Base-by-base conservation (phyloP, 805 yeast species). In the Huiozyma sinensis region DNA sequence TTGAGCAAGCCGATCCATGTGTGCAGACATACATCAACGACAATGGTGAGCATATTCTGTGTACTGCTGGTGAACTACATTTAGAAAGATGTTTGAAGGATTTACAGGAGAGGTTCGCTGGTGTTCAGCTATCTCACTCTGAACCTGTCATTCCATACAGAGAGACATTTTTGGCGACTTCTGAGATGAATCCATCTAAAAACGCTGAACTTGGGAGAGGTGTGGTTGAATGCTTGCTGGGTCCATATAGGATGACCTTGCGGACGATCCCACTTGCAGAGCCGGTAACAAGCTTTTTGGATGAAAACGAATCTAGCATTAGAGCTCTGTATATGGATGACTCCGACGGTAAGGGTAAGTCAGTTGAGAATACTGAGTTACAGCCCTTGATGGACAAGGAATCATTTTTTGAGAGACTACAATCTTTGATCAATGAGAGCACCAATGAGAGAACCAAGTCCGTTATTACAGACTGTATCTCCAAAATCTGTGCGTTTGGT, bases 41-140 rank as follows among this genome's bases (percentile, higher is more conserved):
- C 46, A 78, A 81, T 7, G 99, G 99, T 45, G 99, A 92, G 63
- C 84, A 85, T 52, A 88, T 92, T 50, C 69, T 92, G 53, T 86
- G 95, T 38, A 89, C 95, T 7, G 96, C 98, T 7, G 99, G 99
- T 41, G 98, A 92, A 63, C 70, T 92, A 49, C 99, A 92, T 68
- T 69, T 92, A 36, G 99, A 92, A 57, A 75, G 98, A 57, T 92
- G 98, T 63, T 63, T 92, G 51, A 88, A 87, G 56, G 99, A 92
- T 65, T 67, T 92, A 56, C 78, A 75, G 44, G 95, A 86, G 55
- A 71, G 97, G 52, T 92, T 88, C 72, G 97, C 97, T 0, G 88
- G 89, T 9, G 77, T 88, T 52, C 96, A 87, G 41, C 79, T 92
- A 8, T 76, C 83, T 4, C 77, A 81, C 31, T 90, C 95, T 28